Conservation (phyloP, 768 basidiomycete genomes). For the Calocybe cyanea region DNA sequence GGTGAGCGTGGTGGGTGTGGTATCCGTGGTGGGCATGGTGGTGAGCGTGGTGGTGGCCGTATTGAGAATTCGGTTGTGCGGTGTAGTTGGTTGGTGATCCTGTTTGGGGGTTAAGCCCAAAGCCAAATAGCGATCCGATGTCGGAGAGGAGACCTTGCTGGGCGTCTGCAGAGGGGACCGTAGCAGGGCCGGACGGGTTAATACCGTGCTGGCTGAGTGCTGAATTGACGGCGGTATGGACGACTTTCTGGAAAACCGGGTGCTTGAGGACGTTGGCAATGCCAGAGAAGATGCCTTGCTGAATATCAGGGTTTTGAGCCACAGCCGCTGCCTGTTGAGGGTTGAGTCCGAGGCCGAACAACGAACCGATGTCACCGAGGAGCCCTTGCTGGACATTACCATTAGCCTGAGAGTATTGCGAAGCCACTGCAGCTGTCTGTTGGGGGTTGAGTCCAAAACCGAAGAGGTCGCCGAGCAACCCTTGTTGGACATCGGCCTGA, state of each 20-base stretch:
- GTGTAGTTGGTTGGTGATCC: not conserved
- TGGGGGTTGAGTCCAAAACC: too few species aligned
- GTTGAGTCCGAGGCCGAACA: not conserved
- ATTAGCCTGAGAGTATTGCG: not conserved
- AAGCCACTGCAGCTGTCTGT: not conserved
- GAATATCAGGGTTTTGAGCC: not conserved
- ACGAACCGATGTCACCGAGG: not conserved
- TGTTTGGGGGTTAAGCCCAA: not conserved
- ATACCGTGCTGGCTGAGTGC: not conserved
- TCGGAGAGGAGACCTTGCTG: not conserved
- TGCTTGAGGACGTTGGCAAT: slow-evolving; percentile 1
- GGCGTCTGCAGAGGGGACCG: not conserved
- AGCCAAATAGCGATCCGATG: not conserved
- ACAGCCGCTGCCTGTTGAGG: not conserved
- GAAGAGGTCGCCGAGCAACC: too few species aligned
- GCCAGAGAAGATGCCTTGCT: not conserved
- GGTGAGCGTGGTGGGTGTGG: not conserved
- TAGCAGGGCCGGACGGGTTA: not conserved
- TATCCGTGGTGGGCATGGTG: not conserved
- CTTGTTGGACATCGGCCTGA: too few species aligned
- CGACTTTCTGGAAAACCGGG: not conserved
- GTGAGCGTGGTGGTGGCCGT: too few species aligned
- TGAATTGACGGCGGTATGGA: not conserved
- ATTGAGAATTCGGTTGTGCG: not conserved
- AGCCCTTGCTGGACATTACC: not conserved